phyloP scores from a whole-genome alignment of 768 basidiomycete species.

The Lentinula sp. region DNA sequence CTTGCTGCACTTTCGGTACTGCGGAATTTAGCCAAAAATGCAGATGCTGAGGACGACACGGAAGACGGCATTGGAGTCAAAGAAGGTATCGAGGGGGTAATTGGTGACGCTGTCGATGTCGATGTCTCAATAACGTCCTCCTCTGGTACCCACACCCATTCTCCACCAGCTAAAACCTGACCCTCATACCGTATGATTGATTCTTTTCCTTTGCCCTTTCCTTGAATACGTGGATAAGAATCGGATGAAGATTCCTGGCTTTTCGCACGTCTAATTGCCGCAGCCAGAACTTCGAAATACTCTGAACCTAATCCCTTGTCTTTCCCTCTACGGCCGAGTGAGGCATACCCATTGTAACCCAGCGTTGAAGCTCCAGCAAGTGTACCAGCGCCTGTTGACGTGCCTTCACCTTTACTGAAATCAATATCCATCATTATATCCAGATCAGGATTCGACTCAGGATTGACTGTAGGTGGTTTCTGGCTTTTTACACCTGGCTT shows the following conservation, averaged over 20 bases:
- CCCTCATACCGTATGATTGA: constrained; percentile 48
- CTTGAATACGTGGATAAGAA: constrained; percentile 42
- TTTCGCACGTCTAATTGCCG: constrained; percentile 1
- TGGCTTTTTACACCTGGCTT: background rate
- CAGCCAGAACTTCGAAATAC: constrained; percentile 4
- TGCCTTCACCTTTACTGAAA: constrained; percentile 1
- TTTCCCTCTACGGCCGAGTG: background rate
- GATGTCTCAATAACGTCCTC: constrained; percentile 5
- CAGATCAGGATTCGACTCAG: background rate
- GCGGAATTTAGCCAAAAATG: background rate
- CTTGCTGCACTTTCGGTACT: background rate
- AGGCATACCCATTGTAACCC: background rate
- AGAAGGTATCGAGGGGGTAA: constrained; percentile 6
- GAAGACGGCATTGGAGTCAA: constrained; percentile 17
- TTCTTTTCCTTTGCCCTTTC: constrained; percentile 63
- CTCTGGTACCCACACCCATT: constrained; percentile 15
- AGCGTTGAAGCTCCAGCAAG: background rate
- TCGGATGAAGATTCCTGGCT: constrained; percentile 10
- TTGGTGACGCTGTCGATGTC: constrained; percentile 15
- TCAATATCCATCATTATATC: background rate
- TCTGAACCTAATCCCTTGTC: background rate
- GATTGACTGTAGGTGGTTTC: background rate
- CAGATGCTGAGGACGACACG: background rate
- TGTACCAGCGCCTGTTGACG: constrained; percentile 2
- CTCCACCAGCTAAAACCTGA: constrained; percentile 38